Conservation (phyloP, 2,329 filamentous ascomycete species). For the Aspergillus aculeatus region DNA sequence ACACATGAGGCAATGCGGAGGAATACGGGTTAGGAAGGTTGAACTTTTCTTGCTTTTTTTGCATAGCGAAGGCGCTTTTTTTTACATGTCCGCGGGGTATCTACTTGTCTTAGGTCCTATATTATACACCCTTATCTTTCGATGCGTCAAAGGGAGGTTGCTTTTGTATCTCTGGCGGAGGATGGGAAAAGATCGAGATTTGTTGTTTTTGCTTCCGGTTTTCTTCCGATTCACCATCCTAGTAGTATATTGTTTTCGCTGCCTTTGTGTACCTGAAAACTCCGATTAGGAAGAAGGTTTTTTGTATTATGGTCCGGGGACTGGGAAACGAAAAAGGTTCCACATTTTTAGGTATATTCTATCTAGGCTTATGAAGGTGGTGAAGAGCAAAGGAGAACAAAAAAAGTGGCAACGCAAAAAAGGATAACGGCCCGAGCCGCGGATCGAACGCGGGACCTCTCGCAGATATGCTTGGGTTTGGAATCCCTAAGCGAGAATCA, state of each 20-base stretch:
- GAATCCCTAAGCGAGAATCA: neutral
- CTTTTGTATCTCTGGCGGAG: neutral
- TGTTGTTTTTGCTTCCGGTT: neutral
- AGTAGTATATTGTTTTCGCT: neutral
- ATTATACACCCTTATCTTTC: conserved; percentile 1
- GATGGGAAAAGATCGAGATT: neutral
- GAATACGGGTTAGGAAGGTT: conserved; percentile 18
- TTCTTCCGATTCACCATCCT: neutral
- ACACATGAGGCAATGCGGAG: conserved; percentile 69
- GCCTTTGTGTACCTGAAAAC: neutral
- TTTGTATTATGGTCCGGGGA: neutral
- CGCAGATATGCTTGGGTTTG: neutral
- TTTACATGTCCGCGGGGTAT: neutral
- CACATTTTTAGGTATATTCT: neutral
- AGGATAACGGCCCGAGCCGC: neutral
- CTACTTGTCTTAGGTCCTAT: neutral
- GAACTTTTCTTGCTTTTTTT: conserved; percentile 19
- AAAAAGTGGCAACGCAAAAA: neutral
- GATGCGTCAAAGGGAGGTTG: neutral
- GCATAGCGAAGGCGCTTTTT: conserved; percentile 39
- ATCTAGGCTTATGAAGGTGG: neutral
- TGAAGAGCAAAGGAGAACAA: neutral
- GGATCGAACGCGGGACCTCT: neutral
- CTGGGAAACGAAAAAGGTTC: neutral
- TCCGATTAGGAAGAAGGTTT: neutral